Conservation (phyloP, 331 rosid species). For the Spiraea crenata region DNA sequence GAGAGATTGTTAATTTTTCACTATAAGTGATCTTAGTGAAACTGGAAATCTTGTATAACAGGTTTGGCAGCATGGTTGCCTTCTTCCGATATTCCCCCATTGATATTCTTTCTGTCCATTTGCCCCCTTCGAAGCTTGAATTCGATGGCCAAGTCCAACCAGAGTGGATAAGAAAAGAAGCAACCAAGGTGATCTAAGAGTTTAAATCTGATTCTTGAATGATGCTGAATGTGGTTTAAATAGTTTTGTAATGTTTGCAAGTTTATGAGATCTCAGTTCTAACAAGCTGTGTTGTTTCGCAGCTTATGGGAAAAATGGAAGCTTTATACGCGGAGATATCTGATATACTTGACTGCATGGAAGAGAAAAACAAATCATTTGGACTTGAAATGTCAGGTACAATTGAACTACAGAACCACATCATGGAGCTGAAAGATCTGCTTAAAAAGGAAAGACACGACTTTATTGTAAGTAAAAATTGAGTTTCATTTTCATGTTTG, state of each 20-base stretch:
- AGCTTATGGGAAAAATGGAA: conserved; percentile 75
- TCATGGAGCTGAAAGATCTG: conserved; percentile 64
- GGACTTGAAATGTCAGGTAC: conserved; percentile 45
- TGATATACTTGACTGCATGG: conserved; percentile 59
- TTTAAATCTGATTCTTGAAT: conserved; percentile 12
- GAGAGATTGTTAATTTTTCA: conserved; percentile 10
- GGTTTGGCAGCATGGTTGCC: conserved; percentile 93
- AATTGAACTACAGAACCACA: conserved; percentile 46
- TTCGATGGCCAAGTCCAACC: conserved; percentile 64
- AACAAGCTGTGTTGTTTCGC: conserved; percentile 24
- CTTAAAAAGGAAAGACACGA: conserved; percentile 66
- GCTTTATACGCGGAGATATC: conserved; percentile 70
- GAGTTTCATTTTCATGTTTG: conserved; percentile 6
- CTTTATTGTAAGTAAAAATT: conserved; percentile 59
- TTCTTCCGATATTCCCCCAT: conserved; percentile 90
- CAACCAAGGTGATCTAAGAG: conserved; percentile 62
- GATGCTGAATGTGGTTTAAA: conserved; percentile 12
- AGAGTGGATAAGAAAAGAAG: conserved; percentile 78
- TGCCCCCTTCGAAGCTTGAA: conserved; percentile 83
- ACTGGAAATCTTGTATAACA: conserved; percentile 37
- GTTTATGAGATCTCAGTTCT: conserved; percentile 16
- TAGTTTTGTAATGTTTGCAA: conserved; percentile 9
- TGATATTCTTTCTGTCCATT: conserved; percentile 77
- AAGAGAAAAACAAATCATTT: conserved; percentile 44
- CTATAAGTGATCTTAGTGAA: conserved; percentile 19